phyloP scores from a whole-genome alignment of 2,329 filamentous ascomycete genomes.

The Periconia sp. region DNA sequence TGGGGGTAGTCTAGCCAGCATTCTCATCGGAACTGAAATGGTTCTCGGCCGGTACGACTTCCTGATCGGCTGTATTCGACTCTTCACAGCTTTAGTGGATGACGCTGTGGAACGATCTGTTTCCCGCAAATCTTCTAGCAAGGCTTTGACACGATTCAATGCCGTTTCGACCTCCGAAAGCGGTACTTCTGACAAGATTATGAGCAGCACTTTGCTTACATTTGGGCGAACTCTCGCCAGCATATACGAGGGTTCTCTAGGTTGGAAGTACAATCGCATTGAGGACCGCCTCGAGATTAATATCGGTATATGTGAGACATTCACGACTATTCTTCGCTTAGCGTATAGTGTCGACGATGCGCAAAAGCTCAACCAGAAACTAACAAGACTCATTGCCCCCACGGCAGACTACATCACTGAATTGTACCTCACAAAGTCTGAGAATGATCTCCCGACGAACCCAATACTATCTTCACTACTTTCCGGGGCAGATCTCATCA shows the following conservation, averaged over 20 bases:
- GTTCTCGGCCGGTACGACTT: constrained; percentile 78
- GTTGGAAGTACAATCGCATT: constrained; percentile 79
- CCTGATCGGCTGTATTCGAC: constrained; percentile 71
- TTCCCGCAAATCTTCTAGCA: constrained; percentile 65
- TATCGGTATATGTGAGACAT: constrained; percentile 69
- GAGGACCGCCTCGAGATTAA: constrained; percentile 74
- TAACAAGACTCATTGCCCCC: constrained; percentile 69
- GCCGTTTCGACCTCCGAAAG: constrained; percentile 62
- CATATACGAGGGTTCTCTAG: constrained; percentile 82
- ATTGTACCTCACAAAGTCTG: constrained; percentile 74
- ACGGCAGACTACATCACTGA: constrained; percentile 79
- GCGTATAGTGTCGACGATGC: constrained; percentile 76
- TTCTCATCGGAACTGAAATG: constrained; percentile 84
- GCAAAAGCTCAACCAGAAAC: constrained; percentile 53
- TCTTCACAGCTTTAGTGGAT: constrained; percentile 78
- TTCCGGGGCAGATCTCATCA: constrained; percentile 50
- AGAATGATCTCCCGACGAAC: constrained; percentile 75
- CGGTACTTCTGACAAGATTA: constrained; percentile 77
- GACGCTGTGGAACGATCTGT: constrained; percentile 75
- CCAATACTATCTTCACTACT: constrained; percentile 76
- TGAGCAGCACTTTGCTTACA: constrained; percentile 72
- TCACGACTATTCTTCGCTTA: constrained; percentile 74
- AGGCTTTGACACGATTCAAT: constrained; percentile 57
- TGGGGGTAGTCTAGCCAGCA: constrained; percentile 75
- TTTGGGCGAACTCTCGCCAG: constrained; percentile 80